Conservation (phyloP, 768 basidiomycete species). For the Lactarius tabidus region DNA sequence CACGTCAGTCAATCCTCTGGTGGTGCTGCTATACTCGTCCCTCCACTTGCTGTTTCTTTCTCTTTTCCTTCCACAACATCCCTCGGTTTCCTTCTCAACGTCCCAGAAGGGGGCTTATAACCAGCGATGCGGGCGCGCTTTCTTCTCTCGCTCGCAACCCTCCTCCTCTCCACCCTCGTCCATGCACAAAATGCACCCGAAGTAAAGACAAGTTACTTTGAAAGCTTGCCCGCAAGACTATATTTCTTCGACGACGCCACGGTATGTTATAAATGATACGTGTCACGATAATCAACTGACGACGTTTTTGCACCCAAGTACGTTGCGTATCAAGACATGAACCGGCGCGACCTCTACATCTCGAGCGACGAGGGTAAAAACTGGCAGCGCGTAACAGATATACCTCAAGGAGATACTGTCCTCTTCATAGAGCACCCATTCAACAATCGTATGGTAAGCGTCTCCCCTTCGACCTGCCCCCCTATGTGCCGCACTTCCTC, state of each 20-base stretch:
- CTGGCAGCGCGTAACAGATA: conserved; percentile 51
- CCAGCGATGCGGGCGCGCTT: conserved; percentile 6
- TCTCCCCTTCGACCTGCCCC: neutral
- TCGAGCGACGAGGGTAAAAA: conserved; percentile 85
- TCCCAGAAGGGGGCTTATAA: conserved; percentile 6
- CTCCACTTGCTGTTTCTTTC: neutral
- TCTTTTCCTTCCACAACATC: neutral
- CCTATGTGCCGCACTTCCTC: neutral
- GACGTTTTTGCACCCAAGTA: conserved; percentile 35
- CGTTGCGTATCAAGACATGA: conserved; percentile 78
- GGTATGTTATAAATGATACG: conserved; percentile 42
- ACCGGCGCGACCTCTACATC: conserved; percentile 64
- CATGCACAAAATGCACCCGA: conserved; percentile 23
- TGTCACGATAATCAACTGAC: neutral
- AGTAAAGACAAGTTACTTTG: conserved; percentile 46
- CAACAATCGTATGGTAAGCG: conserved; percentile 46
- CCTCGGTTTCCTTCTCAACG: neutral
- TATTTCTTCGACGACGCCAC: conserved; percentile 94
- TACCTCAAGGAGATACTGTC: conserved; percentile 51
- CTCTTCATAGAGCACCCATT: conserved; percentile 87
- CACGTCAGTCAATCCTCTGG: neutral
- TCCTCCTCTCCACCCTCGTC: conserved; percentile 9
- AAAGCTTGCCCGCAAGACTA: conserved; percentile 67
- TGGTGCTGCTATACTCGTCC: neutral
- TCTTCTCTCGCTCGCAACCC: conserved; percentile 2